Percentiles rank a stretch among this genome's conserved stretches.
Evolutionary conservation across 2,329 filamentous ascomycete genomes (phyloP).

Genomic region (Cladosporium sp.): DNA sequence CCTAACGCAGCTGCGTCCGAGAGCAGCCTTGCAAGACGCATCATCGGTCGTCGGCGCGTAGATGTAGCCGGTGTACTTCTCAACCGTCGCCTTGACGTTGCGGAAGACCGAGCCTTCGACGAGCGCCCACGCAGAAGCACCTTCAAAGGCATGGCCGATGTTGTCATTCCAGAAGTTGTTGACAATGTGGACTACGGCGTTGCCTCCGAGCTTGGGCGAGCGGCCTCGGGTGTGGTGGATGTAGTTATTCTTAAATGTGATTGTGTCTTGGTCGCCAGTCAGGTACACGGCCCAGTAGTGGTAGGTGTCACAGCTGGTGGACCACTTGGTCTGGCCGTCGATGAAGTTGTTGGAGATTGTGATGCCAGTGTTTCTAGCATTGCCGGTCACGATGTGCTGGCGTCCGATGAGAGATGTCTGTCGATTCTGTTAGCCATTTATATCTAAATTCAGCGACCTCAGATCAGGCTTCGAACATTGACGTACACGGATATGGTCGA

Average conservation of each 20-base stretch:
- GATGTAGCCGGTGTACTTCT: slow-evolving; percentile 58
- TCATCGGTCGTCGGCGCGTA: slow-evolving; percentile 21
- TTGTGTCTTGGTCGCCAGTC: slow-evolving; percentile 54
- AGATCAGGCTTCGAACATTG: neutral
- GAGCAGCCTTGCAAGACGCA: slow-evolving; percentile 24
- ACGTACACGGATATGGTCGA: slow-evolving; percentile 39
- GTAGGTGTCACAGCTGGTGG: slow-evolving; percentile 58
- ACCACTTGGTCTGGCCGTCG: slow-evolving; percentile 56
- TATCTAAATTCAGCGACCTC: neutral
- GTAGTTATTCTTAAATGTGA: slow-evolving; percentile 63
- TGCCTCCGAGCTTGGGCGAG: slow-evolving; percentile 58
- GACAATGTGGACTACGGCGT: slow-evolving; percentile 58
- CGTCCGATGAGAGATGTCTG: slow-evolving; percentile 57
- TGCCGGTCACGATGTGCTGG: slow-evolving; percentile 62
- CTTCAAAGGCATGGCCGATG: slow-evolving; percentile 58
- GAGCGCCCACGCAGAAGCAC: slow-evolving; percentile 24
- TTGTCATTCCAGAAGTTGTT: slow-evolving; percentile 62
- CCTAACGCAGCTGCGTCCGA: slow-evolving; percentile 52
- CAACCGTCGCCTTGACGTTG: slow-evolving; percentile 47
- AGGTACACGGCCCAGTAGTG: slow-evolving; percentile 64
- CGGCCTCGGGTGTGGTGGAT: slow-evolving; percentile 59
- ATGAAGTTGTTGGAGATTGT: slow-evolving; percentile 63
- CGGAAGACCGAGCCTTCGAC: slow-evolving; percentile 32
- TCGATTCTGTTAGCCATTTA: neutral
- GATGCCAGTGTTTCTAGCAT: slow-evolving; percentile 54